Evolutionary conservation across 73 alveolate genomes (phyloP).

Genomic region (Tetrahymena elliotti): DNA sequence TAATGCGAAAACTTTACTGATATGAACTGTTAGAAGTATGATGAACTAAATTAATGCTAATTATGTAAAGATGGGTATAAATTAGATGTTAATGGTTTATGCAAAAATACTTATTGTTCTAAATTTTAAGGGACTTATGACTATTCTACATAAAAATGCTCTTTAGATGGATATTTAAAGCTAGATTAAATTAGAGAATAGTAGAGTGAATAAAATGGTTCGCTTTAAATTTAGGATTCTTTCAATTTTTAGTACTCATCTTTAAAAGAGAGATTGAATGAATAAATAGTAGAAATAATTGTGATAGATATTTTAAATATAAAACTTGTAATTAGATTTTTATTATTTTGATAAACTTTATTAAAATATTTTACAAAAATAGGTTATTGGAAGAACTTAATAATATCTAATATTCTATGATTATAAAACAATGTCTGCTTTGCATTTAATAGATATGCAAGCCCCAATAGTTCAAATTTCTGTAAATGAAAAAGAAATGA

Average conservation of each 20-base stretch:
- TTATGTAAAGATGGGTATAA: background rate
- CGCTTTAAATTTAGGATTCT: background rate
- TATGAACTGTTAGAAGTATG: background rate
- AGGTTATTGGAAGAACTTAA: background rate
- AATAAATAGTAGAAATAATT: background rate
- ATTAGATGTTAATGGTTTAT: background rate
- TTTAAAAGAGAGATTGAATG: background rate
- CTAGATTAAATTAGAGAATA: background rate
- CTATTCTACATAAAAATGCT: background rate
- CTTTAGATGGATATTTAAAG: background rate
- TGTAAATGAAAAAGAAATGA: background rate
- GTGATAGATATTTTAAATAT: background rate
- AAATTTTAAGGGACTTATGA: background rate
- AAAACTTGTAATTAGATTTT: background rate
- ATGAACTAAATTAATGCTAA: background rate
- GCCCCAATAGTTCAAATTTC: background rate
- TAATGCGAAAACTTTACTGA: background rate
- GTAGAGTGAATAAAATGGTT: background rate
- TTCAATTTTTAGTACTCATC: background rate
- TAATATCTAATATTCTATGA: background rate
- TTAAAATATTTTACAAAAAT: too few species aligned
- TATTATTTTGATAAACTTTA: too few species aligned
- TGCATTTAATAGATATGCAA: background rate
- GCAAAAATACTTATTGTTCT: background rate
- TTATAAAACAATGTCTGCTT: background rate